Evolutionary conservation across 345 rosid genomes (phyloP), one percentile per base, ranked within the genome.

Genomic region (Balakata baccata): DNA sequence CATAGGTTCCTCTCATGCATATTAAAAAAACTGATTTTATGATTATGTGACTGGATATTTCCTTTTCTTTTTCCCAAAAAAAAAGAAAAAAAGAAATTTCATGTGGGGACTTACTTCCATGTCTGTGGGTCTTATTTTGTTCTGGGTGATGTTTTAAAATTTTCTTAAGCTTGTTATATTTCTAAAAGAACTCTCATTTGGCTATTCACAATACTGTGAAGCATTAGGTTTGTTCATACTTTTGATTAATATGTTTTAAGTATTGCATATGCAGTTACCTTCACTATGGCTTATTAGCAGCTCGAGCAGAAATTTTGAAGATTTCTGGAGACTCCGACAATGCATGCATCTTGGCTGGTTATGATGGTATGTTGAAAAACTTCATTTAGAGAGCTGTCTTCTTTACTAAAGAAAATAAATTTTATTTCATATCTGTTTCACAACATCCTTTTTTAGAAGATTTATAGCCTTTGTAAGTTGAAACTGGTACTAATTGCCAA

Each of bases 241-340:
- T 5, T 69, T 53, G 22, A 67, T 68, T 76, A 69, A 79, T 75
- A 60, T 43, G 39, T 72, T 74, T 53, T 74, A 60, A 73, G 64
- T 51, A 66, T 83, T 76, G 73, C 79, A 58, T 71, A 4, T 74
- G 70, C 88, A 94, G 99, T 82, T 95, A 95, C 83, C 82, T 95
- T 90, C 93, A 67, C 81, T 95, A 91, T 82, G 99, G 99, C 57
- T 83, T 95, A 83, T 77, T 95, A 73, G 99, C 99, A 18, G 99
- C 97, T 81, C 89, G 99, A 82, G 99, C 92, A 10, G 97, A 92
- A 81, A 91, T 95, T 75, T 77, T 95, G 83, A 89, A 87, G 83
- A 79, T 60, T 41, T 89, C 92, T 57, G 91, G 81, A 68, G 95
- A 77, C 54, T 77, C 91, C 75, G 82, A 79, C 73, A 92, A 87